phyloP scores from a whole-genome alignment of 768 basidiomycete genomes.

The Mycena rebaudengoi region DNA sequence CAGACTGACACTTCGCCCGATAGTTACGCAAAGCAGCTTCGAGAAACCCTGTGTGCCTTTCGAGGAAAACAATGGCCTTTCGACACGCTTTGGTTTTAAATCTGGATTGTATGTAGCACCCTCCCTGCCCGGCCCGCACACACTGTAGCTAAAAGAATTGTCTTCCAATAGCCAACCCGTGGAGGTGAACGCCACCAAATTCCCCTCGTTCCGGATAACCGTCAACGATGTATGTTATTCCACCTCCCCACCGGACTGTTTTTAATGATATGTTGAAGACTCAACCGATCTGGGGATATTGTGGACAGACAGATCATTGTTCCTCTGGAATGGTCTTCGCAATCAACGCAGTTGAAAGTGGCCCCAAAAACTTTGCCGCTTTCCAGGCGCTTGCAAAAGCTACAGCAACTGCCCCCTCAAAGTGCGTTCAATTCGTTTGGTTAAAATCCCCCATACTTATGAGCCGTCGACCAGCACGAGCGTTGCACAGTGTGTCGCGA shows the following conservation, averaged over 20 bases:
- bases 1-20: too few species aligned
- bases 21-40: constrained; percentile 43
- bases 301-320: constrained; percentile 50
- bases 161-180: constrained; percentile 42
- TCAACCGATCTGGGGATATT: constrained; percentile 51
- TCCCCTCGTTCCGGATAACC: constrained; percentile 51
- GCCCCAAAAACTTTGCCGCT: constrained; percentile 46
- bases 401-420: too few species aligned
- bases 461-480: too few species aligned
- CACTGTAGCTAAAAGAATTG: not conserved
- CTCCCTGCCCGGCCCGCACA: not conserved
- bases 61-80: constrained; percentile 19
- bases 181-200: constrained; percentile 35
- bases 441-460: too few species aligned
- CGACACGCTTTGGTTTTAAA: constrained; percentile 35
- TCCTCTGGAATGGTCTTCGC: constrained; percentile 59
- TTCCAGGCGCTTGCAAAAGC: constrained; percentile 41
- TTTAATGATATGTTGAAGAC: constrained; percentile 9
- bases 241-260: not conserved
- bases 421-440: too few species aligned
- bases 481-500: too few species aligned
- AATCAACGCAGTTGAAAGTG: constrained; percentile 44
- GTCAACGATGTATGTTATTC: constrained; percentile 50
- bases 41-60: constrained; percentile 33
- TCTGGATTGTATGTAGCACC: constrained; percentile 38